Evolutionary conservation across 2,329 filamentous ascomycete species (phyloP).

Genomic region (Botryosphaeria dothidea): DNA sequence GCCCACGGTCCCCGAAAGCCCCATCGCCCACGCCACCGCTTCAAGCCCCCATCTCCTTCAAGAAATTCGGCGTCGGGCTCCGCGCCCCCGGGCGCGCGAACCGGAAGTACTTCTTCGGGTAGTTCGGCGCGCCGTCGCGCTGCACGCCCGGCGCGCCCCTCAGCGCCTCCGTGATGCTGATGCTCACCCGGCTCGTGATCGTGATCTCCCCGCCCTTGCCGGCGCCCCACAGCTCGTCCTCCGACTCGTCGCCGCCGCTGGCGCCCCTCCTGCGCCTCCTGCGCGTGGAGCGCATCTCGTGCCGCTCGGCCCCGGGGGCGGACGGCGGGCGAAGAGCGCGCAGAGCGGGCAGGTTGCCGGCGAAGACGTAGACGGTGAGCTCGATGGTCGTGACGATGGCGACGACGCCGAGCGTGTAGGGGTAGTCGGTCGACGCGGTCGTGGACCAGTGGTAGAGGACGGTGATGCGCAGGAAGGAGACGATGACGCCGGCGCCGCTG

Average conservation of each 20-base stretch:
- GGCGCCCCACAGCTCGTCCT: background rate
- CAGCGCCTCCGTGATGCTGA: conserved; percentile 12
- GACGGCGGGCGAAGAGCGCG: background rate
- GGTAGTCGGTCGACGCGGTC: background rate
- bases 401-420: background rate
- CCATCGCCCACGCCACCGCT: no score
- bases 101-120: conserved; percentile 11
- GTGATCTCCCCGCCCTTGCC: background rate
- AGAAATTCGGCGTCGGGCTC: background rate
- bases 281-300: background rate
- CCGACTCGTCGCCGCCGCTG: background rate
- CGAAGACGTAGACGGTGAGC: background rate
- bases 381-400: conserved; percentile 1
- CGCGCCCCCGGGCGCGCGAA: background rate
- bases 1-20: no score
- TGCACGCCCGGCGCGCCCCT: background rate
- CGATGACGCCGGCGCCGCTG: background rate
- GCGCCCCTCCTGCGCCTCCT: background rate
- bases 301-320: background rate
- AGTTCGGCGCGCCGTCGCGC: background rate
- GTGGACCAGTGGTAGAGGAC: background rate
- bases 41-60: background rate
- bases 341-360: background rate
- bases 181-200: conserved; percentile 10
- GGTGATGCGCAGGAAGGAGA: conserved; percentile 12